Conservation (phyloP, 2,329 filamentous ascomycete species). For the Apiospora saccharicola region DNA sequence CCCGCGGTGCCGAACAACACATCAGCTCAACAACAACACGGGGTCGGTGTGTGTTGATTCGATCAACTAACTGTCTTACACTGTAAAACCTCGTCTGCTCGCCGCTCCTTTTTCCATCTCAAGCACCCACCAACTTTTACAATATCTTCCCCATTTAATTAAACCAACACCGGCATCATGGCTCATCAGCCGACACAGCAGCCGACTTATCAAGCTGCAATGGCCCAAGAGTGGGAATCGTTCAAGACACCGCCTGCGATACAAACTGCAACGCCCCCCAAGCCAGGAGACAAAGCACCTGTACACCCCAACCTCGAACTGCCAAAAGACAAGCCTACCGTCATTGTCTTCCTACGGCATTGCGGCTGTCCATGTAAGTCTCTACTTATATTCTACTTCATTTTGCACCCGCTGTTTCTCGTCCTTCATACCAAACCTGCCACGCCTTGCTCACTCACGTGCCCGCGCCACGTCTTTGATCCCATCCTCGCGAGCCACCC, state of each 20-base stretch:
- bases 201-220: constrained; percentile 33
- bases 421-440: background rate
- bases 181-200: background rate
- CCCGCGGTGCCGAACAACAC: background rate
- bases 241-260: constrained; percentile 50
- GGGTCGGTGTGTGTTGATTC: background rate
- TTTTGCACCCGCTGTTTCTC: background rate
- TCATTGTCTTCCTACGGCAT: constrained; percentile 75
- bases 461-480: background rate
- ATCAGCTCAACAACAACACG: background rate
- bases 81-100: background rate
- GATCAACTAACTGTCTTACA: background rate
- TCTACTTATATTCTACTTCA: constrained; percentile 16
- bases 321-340: constrained; percentile 61
- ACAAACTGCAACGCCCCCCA: constrained; percentile 55
- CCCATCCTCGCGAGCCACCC: background rate
- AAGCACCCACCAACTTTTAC: background rate
- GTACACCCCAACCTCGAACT: constrained; percentile 58
- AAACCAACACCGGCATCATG: background rate
- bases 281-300: constrained; percentile 64
- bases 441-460: background rate
- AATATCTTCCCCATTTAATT: background rate
- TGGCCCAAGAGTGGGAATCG: constrained; percentile 50
- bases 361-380: constrained; percentile 76
- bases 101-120: background rate